phyloP scores from a whole-genome alignment of 2,329 filamentous ascomycete species.

The Colletotrichum tabaci region DNA sequence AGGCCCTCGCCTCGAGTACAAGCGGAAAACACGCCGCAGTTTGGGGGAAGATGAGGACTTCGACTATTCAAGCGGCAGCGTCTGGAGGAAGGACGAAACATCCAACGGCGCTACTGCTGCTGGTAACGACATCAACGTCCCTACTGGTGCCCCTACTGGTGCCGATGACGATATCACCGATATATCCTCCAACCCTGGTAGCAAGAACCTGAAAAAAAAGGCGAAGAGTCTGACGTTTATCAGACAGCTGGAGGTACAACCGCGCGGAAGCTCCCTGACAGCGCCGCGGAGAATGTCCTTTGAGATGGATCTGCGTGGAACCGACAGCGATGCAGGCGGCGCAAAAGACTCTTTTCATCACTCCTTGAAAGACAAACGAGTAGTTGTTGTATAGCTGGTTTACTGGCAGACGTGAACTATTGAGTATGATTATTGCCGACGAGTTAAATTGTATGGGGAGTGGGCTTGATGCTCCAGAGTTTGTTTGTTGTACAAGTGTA shows the following conservation, averaged over 20 bases:
- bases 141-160: not conserved
- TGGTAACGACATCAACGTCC: not conserved
- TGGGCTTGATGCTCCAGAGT: not conserved
- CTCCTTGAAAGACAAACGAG: not conserved
- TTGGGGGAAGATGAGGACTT: not conserved
- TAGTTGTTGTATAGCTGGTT: not conserved
- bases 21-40: conserved; percentile 3
- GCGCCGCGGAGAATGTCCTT: not conserved
- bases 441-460: not conserved
- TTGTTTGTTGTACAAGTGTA: conserved; percentile 6
- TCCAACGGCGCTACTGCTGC: not conserved
- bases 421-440: not conserved
- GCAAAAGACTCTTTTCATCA: not conserved
- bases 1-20: not conserved
- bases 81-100: not conserved
- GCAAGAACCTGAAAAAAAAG: not conserved
- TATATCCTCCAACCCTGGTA: too few species aligned
- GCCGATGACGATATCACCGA: not conserved
- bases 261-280: not conserved
- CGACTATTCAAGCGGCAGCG: not conserved
- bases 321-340: not conserved
- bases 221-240: conserved; percentile 15
- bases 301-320: not conserved
- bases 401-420: not conserved
- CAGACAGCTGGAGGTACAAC: not conserved